Evolutionary conservation across 108 stramenopile species (phyloP).

Genomic region (Pseudonitzschia multistriata): DNA sequence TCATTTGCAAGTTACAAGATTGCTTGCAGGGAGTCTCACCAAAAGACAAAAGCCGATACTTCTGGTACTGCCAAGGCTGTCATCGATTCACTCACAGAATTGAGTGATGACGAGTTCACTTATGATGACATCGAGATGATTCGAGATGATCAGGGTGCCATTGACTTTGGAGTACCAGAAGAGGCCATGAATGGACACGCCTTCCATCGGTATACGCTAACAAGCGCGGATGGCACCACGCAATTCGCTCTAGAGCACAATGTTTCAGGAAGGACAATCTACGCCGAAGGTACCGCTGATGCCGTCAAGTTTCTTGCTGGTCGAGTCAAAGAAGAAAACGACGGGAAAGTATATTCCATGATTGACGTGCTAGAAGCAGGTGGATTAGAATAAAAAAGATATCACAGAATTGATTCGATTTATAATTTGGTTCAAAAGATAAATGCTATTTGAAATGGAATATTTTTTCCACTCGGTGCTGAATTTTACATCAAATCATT

Average conservation of each 20-base stretch:
- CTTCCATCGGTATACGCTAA: constrained; percentile 96
- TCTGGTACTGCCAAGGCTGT: constrained; percentile 97
- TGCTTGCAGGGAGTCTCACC: constrained; percentile 91
- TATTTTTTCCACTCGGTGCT: too few species aligned
- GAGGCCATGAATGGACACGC: constrained; percentile 94
- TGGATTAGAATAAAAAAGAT: constrained; percentile 62
- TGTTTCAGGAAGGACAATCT: constrained; percentile 93
- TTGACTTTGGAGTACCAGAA: constrained; percentile 93
- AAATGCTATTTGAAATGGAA: too few species aligned
- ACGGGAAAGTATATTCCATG: constrained; percentile 83
- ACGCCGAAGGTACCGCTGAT: constrained; percentile 98
- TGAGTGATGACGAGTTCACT: constrained; percentile 62
- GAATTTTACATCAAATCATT: too few species aligned
- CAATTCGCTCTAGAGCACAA: constrained; percentile 97
- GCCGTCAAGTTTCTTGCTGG: constrained; percentile 92
- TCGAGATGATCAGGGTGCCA: constrained; percentile 74
- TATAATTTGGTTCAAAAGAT: too few species aligned
- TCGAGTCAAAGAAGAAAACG: constrained; percentile 60
- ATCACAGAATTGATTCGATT: not conserved
- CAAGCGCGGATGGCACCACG: constrained; percentile 88
- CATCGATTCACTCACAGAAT: constrained; percentile 66
- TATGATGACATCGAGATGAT: constrained; percentile 90
- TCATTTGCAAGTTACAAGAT: constrained; percentile 94
- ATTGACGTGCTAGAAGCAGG: constrained; percentile 87
- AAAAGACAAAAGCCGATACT: constrained; percentile 96